Conservation (phyloP, 2,329 filamentous ascomycete species). For the Cyphellophora europaea region DNA sequence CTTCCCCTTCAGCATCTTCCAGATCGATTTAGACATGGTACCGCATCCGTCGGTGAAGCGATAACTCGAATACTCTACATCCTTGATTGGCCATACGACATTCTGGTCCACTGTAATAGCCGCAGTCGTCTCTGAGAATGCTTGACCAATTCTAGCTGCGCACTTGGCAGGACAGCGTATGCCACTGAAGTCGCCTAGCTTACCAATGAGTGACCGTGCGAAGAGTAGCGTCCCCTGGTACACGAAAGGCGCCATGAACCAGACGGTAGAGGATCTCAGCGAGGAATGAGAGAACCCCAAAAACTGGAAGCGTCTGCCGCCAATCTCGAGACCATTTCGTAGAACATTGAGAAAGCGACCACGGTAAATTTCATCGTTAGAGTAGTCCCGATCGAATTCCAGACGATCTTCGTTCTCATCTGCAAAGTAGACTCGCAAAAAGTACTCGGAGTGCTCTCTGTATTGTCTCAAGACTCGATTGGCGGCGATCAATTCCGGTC, state of each 20-base stretch:
- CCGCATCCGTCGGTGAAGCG: slow-evolving; percentile 76
- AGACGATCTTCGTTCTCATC: slow-evolving; percentile 64
- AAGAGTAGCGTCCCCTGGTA: slow-evolving; percentile 22
- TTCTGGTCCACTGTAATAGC: slow-evolving; percentile 41
- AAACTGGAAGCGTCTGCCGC: slow-evolving; percentile 54
- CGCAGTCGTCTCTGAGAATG: slow-evolving; percentile 65
- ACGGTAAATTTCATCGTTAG: slow-evolving; percentile 44
- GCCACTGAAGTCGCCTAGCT: slow-evolving; percentile 40
- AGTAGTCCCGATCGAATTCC: slow-evolving; percentile 43
- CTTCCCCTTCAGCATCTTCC: slow-evolving; percentile 24
- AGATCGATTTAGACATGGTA: slow-evolving; percentile 54
- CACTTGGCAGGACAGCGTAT: slow-evolving; percentile 48
- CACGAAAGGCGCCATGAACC: slow-evolving; percentile 50
- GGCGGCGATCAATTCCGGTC: slow-evolving; percentile 50
- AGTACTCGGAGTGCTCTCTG: slow-evolving; percentile 48
- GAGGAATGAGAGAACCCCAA: slow-evolving; percentile 75
- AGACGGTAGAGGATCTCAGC: slow-evolving; percentile 60
- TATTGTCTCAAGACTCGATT: slow-evolving; percentile 66
- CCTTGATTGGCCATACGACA: slow-evolving; percentile 16
- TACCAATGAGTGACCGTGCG: slow-evolving; percentile 32
- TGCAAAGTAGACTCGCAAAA: slow-evolving; percentile 61
- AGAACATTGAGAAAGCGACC: slow-evolving; percentile 54
- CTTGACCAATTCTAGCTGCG: slow-evolving; percentile 52
- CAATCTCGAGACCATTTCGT: slow-evolving; percentile 51
- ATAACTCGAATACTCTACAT: slow-evolving; percentile 33